phyloP scores from a whole-genome alignment of 129 eudicot genomes.

The Lactuca sativa region DNA sequence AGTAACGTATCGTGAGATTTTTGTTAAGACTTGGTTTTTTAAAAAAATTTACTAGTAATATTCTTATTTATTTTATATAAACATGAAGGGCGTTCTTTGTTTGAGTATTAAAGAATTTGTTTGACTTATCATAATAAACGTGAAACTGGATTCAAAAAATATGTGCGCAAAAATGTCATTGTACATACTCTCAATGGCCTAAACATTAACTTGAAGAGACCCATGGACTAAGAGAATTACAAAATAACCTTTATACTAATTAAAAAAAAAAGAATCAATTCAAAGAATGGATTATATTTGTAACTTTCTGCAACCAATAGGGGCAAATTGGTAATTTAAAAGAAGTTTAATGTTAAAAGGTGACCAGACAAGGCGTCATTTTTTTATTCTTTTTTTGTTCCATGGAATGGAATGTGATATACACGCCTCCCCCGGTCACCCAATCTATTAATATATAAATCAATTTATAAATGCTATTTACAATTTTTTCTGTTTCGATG shows the following conservation, averaged over 20 bases:
- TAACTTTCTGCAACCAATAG: neutral
- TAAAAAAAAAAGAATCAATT: too few species aligned
- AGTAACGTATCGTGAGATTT: too few species aligned
- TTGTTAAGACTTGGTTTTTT: too few species aligned
- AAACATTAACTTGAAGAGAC: too few species aligned
- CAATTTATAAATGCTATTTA: neutral
- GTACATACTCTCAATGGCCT: too few species aligned
- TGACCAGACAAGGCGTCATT: slow-evolving; percentile 20
- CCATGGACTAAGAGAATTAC: neutral
- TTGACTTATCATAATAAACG: too few species aligned
- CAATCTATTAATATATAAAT: neutral
- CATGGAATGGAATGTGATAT: slow-evolving; percentile 12
- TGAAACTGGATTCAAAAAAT: too few species aligned
- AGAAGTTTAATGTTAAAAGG: slow-evolving; percentile 8
- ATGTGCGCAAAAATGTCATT: too few species aligned
- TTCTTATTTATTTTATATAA: too few species aligned
- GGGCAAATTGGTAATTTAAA: neutral
- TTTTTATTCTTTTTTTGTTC: neutral
- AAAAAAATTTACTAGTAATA: too few species aligned
- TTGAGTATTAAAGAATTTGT: too few species aligned
- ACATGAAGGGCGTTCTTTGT: too few species aligned
- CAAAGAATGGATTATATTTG: neutral
- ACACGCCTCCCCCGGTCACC: slow-evolving; percentile 19
- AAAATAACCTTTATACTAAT: neutral
- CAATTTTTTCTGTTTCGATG: slow-evolving; percentile 16